A percentile compares a stretch with the other conserved stretches of the same genome.
phyloP scores from a whole-genome alignment of 2,329 filamentous ascomycete species.

The Colletotrichum caudatum region DNA sequence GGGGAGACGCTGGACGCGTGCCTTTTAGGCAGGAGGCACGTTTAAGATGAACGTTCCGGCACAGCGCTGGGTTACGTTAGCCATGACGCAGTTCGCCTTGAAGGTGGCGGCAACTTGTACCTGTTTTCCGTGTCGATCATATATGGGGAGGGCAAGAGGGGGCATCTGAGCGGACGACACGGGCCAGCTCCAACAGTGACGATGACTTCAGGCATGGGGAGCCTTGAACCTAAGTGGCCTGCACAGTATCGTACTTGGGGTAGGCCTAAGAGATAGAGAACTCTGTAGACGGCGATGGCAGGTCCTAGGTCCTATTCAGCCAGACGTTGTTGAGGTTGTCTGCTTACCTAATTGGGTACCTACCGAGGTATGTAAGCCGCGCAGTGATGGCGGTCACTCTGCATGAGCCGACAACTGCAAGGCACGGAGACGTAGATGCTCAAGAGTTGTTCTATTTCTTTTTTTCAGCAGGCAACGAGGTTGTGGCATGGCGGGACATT shows the following conservation, averaged over 20 bases:
- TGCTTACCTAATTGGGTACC: too few relatives aligned
- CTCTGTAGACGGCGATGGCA: background rate
- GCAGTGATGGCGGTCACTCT: slow-evolving; percentile 22
- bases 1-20: background rate
- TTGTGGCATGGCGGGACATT: background rate
- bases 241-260: background rate
- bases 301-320: slow-evolving; percentile 5
- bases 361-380: background rate
- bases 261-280: background rate
- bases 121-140: slow-evolving; percentile 11
- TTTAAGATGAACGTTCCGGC: background rate
- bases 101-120: background rate
- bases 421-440: slow-evolving; percentile 11
- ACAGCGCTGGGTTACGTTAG: background rate
- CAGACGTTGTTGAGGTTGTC: background rate
- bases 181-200: slow-evolving; percentile 24
- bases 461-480: background rate
- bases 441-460: background rate
- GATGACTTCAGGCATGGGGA: slow-evolving; percentile 11
- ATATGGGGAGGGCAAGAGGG: slow-evolving; percentile 1
- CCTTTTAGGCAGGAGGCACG: background rate
- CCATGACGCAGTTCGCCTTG: background rate
- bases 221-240: slow-evolving; percentile 1
- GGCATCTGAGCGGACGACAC: background rate
- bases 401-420: slow-evolving; percentile 26